Conservation (phyloP, 257 asterid genomes). For the Przewalskia tangutica region DNA sequence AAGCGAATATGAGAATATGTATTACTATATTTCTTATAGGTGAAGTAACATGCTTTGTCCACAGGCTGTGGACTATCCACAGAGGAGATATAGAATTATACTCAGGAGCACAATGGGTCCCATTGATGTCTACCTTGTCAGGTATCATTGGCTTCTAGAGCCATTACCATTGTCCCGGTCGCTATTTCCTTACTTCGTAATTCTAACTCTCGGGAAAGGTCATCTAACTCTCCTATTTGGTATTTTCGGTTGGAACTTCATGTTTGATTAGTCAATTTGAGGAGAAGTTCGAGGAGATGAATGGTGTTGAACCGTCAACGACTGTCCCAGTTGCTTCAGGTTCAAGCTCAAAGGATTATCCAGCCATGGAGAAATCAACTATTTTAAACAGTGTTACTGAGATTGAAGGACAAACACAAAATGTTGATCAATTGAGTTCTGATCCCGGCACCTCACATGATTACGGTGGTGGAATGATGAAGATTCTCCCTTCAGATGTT, state of each 20-base stretch:
- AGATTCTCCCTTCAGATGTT: slow-evolving; percentile 67
- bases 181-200: background rate
- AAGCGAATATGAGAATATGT: slow-evolving; percentile 8
- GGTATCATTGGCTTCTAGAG: slow-evolving; percentile 32
- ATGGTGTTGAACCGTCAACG: slow-evolving; percentile 44
- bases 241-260: background rate
- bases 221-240: background rate
- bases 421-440: slow-evolving; percentile 27
- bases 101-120: slow-evolving; percentile 98
- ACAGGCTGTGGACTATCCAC: slow-evolving; percentile 92
- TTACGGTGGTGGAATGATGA: slow-evolving; percentile 59
- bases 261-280: slow-evolving; percentile 65
- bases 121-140: slow-evolving; percentile 90
- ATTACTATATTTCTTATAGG: slow-evolving; percentile 14
- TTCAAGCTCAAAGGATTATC: slow-evolving; percentile 53
- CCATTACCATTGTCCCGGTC: background rate
- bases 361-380: slow-evolving; percentile 24
- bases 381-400: slow-evolving; percentile 24
- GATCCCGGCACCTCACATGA: slow-evolving; percentile 48
- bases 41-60: slow-evolving; percentile 3
- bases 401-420: slow-evolving; percentile 35
- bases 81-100: slow-evolving; percentile 86
- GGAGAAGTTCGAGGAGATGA: slow-evolving; percentile 78
- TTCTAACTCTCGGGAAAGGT: background rate
- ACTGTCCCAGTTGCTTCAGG: slow-evolving; percentile 47